Percentiles rank a stretch among this genome's conserved stretches.
Evolutionary conservation across 768 basidiomycete genomes (phyloP).

Genomic region (Trametes gibbosa): DNA sequence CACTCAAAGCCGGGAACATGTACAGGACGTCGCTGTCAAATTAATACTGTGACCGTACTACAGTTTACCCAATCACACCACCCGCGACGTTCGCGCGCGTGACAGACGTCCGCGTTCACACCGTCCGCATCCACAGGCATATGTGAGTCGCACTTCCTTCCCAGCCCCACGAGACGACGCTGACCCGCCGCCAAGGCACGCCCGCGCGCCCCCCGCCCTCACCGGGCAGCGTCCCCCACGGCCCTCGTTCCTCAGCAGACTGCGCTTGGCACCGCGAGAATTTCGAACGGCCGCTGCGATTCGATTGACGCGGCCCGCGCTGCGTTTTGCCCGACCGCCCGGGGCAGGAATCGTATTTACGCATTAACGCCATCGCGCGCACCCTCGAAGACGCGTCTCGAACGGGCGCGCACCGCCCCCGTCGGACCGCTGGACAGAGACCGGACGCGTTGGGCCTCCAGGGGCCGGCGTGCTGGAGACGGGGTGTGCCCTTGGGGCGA

Average conservation of each 20-base stretch:
- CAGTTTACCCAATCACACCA: background rate
- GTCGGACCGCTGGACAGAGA: background rate
- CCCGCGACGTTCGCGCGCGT: background rate
- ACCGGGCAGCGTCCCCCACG: background rate
- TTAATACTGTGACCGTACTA: background rate
- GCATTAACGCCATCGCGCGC: conserved; percentile 16
- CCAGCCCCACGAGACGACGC: background rate
- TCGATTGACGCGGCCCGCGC: background rate
- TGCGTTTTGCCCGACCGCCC: background rate
- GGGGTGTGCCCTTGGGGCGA: background rate
- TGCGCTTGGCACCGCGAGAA: conserved; percentile 6
- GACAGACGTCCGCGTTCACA: background rate
- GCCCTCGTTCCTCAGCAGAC: background rate
- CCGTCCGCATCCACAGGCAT: background rate
- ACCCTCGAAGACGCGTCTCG: background rate
- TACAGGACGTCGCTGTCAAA: background rate
- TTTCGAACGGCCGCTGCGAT: background rate
- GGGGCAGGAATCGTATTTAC: conserved; percentile 11
- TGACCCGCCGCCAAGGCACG: background rate
- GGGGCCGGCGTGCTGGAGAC: background rate
- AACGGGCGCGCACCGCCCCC: conserved; percentile 4
- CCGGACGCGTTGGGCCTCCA: background rate
- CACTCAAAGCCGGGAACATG: background rate
- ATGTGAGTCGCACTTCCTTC: background rate
- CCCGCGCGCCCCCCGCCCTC: background rate